These are phyloP conservation scores for Arachnopeziza araneosa DNA, from an alignment of 2,329 filamentous ascomycete species.

Conservation along the genomic window DNA sequence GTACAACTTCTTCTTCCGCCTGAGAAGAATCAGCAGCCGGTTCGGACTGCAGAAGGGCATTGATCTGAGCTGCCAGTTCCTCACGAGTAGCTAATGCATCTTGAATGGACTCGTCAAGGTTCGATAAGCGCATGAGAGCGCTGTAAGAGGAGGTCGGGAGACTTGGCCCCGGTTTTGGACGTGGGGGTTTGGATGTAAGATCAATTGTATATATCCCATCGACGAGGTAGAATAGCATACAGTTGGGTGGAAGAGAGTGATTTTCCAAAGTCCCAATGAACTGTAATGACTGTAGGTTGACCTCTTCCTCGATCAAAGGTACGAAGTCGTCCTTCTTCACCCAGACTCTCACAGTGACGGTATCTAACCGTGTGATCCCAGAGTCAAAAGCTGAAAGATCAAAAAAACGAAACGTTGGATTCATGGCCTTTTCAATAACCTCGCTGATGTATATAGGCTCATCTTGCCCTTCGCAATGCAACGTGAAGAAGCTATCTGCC, in stretches of 20 bases:
- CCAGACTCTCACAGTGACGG: constrained; percentile 70
- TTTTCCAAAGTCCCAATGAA: constrained; percentile 70
- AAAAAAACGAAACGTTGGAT: constrained; percentile 85
- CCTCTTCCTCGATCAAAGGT: constrained; percentile 63
- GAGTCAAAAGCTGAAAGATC: constrained; percentile 62
- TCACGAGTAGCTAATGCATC: constrained; percentile 77
- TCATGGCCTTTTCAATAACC: constrained; percentile 72
- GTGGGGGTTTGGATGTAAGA: constrained; percentile 41
- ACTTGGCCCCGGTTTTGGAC: constrained; percentile 45
- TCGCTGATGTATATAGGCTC: constrained; percentile 91
- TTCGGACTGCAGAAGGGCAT: constrained; percentile 43
- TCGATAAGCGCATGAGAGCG: constrained; percentile 79
- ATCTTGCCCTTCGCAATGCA: constrained; percentile 61
- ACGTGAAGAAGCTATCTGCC: constrained; percentile 83
- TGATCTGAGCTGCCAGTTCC: constrained; percentile 72
- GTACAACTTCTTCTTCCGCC: constrained; percentile 43
- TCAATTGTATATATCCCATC: constrained; percentile 85
- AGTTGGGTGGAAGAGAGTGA: constrained; percentile 73
- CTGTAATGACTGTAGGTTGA: constrained; percentile 68
- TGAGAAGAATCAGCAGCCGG: constrained; percentile 40
- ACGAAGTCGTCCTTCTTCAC: constrained; percentile 51
- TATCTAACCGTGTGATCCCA: constrained; percentile 57
- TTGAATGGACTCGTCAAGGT: constrained; percentile 84
- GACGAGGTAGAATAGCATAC: constrained; percentile 75
- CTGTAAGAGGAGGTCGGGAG: constrained; percentile 75